These are phyloP conservation scores for Ocimum tenuiflorum DNA, from an alignment of 257 asterid genomes.

Conservation along the genomic window DNA sequence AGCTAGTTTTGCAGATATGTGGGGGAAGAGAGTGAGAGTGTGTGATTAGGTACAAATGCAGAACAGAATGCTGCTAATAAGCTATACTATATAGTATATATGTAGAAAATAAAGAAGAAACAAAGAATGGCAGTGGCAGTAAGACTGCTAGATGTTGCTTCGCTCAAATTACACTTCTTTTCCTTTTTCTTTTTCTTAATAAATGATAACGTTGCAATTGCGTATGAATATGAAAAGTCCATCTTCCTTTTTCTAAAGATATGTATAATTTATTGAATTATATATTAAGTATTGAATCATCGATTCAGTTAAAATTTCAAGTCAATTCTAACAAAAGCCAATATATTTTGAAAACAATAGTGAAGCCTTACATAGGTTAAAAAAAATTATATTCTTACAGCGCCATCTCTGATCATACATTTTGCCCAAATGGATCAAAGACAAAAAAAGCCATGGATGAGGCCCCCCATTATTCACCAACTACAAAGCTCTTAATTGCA, in stretches of 20 bases:
- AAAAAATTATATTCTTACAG: too few relatives aligned
- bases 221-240: not conserved
- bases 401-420: too few relatives aligned
- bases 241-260: not conserved
- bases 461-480: too few relatives aligned
- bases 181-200: not conserved
- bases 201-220: conserved; percentile 15
- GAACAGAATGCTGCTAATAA: not conserved
- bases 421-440: too few relatives aligned
- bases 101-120: not conserved
- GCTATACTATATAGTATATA: not conserved
- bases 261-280: not conserved
- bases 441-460: too few relatives aligned
- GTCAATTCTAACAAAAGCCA: not conserved
- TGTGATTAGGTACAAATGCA: too few relatives aligned
- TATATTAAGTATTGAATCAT: not conserved
- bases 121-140: not conserved
- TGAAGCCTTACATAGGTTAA: too few relatives aligned
- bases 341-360: too few relatives aligned
- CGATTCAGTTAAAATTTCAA: not conserved
- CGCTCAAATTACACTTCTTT: conserved; percentile 29
- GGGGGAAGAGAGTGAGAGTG: conserved; percentile 6
- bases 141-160: conserved; percentile 13
- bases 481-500: too few relatives aligned
- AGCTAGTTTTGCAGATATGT: too few relatives aligned